Evolutionary conservation across 2,329 filamentous ascomycete genomes (phyloP).

Genomic region (Raffaelea ambrosiae): DNA sequence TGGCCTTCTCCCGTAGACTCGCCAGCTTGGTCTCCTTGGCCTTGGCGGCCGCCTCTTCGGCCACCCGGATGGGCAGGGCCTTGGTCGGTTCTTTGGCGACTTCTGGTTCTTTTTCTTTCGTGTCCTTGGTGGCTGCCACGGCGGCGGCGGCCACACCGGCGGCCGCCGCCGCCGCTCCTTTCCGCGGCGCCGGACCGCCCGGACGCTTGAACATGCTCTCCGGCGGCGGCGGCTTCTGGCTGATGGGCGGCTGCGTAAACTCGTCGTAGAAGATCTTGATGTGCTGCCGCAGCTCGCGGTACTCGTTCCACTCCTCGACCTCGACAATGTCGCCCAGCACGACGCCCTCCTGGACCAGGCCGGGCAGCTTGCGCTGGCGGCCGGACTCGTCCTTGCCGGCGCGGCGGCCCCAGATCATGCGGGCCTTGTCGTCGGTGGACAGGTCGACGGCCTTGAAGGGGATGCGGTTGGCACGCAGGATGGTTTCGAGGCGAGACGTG

Average conservation of each 20-base stretch:
- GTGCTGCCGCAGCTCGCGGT: slow-evolving; percentile 85
- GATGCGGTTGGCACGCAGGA: slow-evolving; percentile 88
- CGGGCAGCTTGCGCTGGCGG: slow-evolving; percentile 69
- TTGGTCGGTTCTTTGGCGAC: slow-evolving; percentile 12
- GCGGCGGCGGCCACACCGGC: slow-evolving; percentile 17
- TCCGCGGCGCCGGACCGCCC: not conserved
- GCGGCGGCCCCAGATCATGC: slow-evolving; percentile 80
- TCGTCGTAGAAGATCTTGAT: slow-evolving; percentile 62
- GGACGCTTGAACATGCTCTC: slow-evolving; percentile 3
- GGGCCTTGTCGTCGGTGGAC: slow-evolving; percentile 80
- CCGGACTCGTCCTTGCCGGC: slow-evolving; percentile 61
- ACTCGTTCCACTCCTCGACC: slow-evolving; percentile 99
- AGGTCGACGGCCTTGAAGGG: slow-evolving; percentile 90
- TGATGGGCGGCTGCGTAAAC: slow-evolving; percentile 47
- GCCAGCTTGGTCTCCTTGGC: slow-evolving; percentile 52
- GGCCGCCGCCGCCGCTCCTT: not conserved
- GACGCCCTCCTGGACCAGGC: slow-evolving; percentile 76
- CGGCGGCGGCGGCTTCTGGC: slow-evolving; percentile 39
- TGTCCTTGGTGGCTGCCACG: slow-evolving; percentile 12
- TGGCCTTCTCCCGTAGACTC: slow-evolving; percentile 44
- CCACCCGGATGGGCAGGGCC: slow-evolving; percentile 40
- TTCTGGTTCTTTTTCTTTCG: slow-evolving; percentile 14
- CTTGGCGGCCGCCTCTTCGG: slow-evolving; percentile 57
- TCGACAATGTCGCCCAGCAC: slow-evolving; percentile 85
- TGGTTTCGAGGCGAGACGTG: slow-evolving; percentile 90